Evolutionary conservation across 805 yeast genomes (phyloP), one percentile per base, ranked within the genome.

Genomic region (Alloascoidea africana): DNA sequence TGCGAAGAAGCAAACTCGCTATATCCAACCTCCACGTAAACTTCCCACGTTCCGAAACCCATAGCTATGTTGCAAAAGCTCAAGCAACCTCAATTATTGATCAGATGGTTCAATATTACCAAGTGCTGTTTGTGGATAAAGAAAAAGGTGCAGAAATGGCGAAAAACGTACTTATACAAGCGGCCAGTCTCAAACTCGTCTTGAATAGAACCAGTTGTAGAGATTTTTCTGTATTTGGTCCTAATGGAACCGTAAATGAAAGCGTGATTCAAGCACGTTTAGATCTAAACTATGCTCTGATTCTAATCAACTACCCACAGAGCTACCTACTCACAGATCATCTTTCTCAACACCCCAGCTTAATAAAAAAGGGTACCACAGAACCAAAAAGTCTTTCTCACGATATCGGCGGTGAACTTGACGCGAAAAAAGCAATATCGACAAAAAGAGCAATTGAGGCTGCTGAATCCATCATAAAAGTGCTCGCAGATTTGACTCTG

Each of bases 401-500:
- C 8, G n/a, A 23, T 23, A 23, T 23, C 8, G 8, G 8, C n/a
- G 30, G n/a, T 8, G 30, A 23, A 8, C 13, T n/a, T 23, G 30
- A 8, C n/a, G n/a, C 8, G n/a, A 23, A 23, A 23, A 23, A 23
- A 23, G n/a, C n/a, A 23, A 23, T 23, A 8, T 23, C 30, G n/a
- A 23, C 30, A 23, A 23, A 23, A 23, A 23, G 30, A 23, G 30
- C 30, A 23, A n/a, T 23, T 23, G 30, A 23, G n/a, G 30, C 30
- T 8, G 30, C 30, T 8, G 30, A 23, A 23, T 23, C 30, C 8
- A 23, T 23, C n/a, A 23, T 23, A 8, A 23, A 23, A 23, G 8
- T 23, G n/a, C n/a, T 23, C 8, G 30, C 30, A 8, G 30, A 23
- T 23, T 23, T 23, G n/a, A 23, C 30, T 8, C n/a, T 23, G n/a